phyloP scores from a whole-genome alignment of 2,329 filamentous ascomycete species.

The Fusarium cicatricum region DNA sequence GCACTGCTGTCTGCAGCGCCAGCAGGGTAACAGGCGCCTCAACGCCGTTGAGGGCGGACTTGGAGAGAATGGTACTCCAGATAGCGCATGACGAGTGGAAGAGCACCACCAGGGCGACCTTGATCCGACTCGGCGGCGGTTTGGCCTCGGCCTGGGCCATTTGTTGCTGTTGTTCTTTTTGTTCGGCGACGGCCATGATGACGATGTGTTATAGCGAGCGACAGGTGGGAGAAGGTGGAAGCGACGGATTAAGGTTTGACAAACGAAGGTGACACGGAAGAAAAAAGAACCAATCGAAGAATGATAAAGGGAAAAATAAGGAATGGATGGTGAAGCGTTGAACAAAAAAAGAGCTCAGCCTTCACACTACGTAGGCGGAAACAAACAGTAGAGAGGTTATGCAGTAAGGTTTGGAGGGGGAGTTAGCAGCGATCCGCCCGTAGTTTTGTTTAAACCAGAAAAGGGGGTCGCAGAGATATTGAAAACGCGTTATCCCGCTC shows the following conservation, averaged over 20 bases:
- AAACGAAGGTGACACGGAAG: neutral
- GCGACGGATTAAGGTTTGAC: neutral
- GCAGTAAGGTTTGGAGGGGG: neutral
- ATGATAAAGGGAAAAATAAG: neutral
- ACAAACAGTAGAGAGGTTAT: neutral
- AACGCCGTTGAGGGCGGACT: constrained; percentile 40
- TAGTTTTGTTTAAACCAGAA: neutral
- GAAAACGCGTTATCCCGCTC: neutral
- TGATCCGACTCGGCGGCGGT: constrained; percentile 30
- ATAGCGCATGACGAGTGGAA: constrained; percentile 41
- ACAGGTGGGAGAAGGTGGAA: constrained; percentile 2
- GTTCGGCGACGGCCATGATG: constrained; percentile 31
- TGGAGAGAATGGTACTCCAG: constrained; percentile 41
- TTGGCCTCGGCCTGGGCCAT: constrained; percentile 20
- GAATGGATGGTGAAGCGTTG: neutral
- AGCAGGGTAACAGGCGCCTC: constrained; percentile 40
- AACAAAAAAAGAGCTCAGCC: neutral
- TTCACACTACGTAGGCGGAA: neutral
- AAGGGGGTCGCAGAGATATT: neutral
- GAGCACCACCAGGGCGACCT: constrained; percentile 38
- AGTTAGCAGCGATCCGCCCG: neutral
- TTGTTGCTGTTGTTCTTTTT: constrained; percentile 15
- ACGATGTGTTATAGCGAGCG: constrained; percentile 15
- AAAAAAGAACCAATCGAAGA: neutral
- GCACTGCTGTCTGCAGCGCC: constrained; percentile 38